These are phyloP conservation scores for Dillenia turbinata DNA, from an alignment of 164 flowering plant genomes.

Conservation along the genomic window DNA sequence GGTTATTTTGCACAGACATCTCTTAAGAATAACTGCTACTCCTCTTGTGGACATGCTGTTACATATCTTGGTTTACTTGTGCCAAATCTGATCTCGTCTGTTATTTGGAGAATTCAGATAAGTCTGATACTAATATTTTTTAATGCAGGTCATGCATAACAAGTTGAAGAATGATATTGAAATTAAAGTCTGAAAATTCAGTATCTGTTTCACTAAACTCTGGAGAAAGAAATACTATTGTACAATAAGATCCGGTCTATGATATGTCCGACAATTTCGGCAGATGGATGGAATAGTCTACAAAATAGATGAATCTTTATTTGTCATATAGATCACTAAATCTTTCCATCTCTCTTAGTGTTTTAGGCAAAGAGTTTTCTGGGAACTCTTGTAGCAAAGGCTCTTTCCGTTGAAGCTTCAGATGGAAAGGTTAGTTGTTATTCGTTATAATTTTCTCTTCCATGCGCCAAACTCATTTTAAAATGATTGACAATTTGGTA, in stretches of 20 bases:
- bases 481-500: neutral
- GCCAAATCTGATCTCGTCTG: no score
- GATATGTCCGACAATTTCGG: constrained; percentile 2
- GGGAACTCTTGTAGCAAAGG: constrained; percentile 67
- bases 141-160: constrained; percentile 62
- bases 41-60: constrained; percentile 65
- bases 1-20: constrained; percentile 80
- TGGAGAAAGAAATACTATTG: constrained; percentile 68
- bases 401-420: constrained; percentile 66
- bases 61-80: constrained; percentile 47
- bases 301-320: no score
- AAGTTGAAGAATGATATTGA: constrained; percentile 81
- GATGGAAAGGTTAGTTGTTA: constrained; percentile 76
- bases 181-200: constrained; percentile 52
- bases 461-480: neutral
- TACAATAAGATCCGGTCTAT: constrained; percentile 36
- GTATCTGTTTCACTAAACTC: constrained; percentile 48
- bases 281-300: neutral
- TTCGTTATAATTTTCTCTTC: no score
- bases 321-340: no score
- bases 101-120: no score
- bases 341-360: no score
- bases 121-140: neutral
- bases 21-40: constrained; percentile 70
- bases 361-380: constrained; percentile 71